These are phyloP conservation scores for Colletotrichum coccodes DNA, from an alignment of 2,329 filamentous ascomycete species.

Conservation along the genomic window DNA sequence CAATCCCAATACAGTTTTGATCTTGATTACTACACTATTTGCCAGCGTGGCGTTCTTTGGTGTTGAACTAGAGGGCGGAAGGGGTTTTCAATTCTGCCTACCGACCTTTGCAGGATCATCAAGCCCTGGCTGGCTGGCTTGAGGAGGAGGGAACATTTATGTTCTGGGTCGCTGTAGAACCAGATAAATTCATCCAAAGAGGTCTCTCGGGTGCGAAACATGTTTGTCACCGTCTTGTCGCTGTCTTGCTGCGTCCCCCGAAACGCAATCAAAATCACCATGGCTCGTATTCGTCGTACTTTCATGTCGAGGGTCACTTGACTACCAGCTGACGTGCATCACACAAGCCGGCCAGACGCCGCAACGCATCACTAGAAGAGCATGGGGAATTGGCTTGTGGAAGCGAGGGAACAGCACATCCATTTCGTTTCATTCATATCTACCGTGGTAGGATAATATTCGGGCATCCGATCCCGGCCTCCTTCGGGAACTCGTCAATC, in stretches of 20 bases:
- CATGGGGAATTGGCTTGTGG: background rate
- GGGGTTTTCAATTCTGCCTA: background rate
- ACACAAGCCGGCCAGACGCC: background rate
- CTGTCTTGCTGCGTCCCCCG: no score
- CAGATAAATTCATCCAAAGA: background rate
- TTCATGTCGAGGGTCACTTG: no score
- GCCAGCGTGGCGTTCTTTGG: constrained; percentile 21
- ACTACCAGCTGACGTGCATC: no score
- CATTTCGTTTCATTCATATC: constrained; percentile 35
- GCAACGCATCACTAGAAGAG: background rate
- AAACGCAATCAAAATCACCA: no score
- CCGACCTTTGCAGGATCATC: background rate
- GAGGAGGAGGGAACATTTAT: no score
- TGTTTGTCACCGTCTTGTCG: no score
- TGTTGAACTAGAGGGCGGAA: background rate
- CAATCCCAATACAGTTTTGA: background rate
- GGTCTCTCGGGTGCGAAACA: no score
- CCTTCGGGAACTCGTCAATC: background rate
- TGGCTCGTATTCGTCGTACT: no score
- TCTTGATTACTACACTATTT: background rate
- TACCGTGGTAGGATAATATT: constrained; percentile 20
- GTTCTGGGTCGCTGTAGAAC: background rate
- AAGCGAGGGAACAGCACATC: constrained; percentile 26
- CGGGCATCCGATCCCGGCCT: constrained; percentile 2
- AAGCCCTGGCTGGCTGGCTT: background rate